Evolutionary conservation across 192 early-diverging fungal genomes (phyloP), one percentile per base, ranked within the genome.

Genomic region (Umbelopsis isabellina): DNA sequence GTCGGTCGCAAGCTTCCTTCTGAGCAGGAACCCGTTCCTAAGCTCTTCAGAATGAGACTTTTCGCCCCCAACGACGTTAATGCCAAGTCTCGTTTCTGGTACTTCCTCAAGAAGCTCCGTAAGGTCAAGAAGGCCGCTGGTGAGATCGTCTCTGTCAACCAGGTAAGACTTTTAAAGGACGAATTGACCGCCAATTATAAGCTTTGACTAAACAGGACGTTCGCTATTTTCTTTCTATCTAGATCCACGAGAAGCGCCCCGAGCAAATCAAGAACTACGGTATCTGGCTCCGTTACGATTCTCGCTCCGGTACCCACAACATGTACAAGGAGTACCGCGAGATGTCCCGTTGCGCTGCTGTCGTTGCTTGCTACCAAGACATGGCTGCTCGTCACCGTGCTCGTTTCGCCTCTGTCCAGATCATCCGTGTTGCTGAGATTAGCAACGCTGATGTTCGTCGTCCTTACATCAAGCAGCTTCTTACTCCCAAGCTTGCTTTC

Each of bases 251-350:
- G 89, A 91, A 96, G 84, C 91, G 92, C 80, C 95, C 95, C 67
- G 80, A 88, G 52, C 82, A 84, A 75, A 91, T 95, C 79, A 99
- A 98, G 91, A 99, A 95, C 93, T 99, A 89, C 79, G 97, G 97
- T 79, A 94, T 99, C 90, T 99, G 94, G 95, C 89, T 99, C 76
- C 95, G 97, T 80, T 99, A 99, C 91, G 92, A 99, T 86, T 99
- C 97, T 74, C 95, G 97, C 82, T 97, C 95, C 49, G 97, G 97
- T 75, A 99, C 97, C 72, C 98, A 99, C 95, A 99, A 99, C 94
- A 99, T 99, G 96, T 99, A 99, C 93, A 99, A 99, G 93, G 97
- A 99, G 91, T 99, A 97, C 94, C 93, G 98, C 77, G 96, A 98
- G 87, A 84, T 98, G 76, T 85, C 89, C 77, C 92, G 98, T 76